phyloP scores from a whole-genome alignment of 495 filamentous ascomycete genomes.

The Penicillium roqueforti region DNA sequence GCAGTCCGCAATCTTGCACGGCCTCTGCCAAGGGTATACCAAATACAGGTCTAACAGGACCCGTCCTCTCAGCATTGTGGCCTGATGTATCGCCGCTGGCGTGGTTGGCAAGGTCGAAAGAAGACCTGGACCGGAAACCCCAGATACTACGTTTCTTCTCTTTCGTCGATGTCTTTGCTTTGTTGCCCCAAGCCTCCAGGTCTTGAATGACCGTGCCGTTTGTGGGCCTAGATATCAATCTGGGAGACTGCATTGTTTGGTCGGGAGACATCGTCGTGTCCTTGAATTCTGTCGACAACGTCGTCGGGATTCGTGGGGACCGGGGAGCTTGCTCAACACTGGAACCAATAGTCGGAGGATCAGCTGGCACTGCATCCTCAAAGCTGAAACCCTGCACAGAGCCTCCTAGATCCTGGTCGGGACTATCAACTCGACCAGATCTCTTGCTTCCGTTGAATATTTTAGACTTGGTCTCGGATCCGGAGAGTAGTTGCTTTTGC shows the following conservation, averaged over 20 bases:
- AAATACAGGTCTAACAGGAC: conserved; percentile 70
- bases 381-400: conserved; percentile 77
- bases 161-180: conserved; percentile 54
- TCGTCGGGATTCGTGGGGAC: conserved; percentile 29
- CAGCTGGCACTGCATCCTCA: conserved; percentile 72
- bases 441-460: conserved; percentile 42
- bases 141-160: conserved; percentile 94
- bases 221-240: conserved; percentile 79
- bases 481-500: conserved; percentile 13
- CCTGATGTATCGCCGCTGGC: conserved; percentile 37
- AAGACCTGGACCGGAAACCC: conserved; percentile 72
- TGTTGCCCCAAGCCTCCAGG: conserved; percentile 82
- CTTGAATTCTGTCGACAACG: conserved; percentile 24
- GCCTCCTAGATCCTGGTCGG: conserved; percentile 41
- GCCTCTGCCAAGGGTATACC: conserved; percentile 84
- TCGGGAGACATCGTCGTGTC: conserved; percentile 25
- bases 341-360: conserved; percentile 59
- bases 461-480: conserved; percentile 26
- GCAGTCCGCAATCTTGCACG: conserved; percentile 70
- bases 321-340: conserved; percentile 38
- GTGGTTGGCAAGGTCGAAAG: conserved; percentile 52
- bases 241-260: conserved; percentile 39
- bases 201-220: conserved; percentile 85
- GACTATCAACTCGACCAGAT: conserved; percentile 38
- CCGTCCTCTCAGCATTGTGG: conserved; percentile 48